Evolutionary conservation across 768 basidiomycete genomes (phyloP).

Genomic region (Russula abietina): DNA sequence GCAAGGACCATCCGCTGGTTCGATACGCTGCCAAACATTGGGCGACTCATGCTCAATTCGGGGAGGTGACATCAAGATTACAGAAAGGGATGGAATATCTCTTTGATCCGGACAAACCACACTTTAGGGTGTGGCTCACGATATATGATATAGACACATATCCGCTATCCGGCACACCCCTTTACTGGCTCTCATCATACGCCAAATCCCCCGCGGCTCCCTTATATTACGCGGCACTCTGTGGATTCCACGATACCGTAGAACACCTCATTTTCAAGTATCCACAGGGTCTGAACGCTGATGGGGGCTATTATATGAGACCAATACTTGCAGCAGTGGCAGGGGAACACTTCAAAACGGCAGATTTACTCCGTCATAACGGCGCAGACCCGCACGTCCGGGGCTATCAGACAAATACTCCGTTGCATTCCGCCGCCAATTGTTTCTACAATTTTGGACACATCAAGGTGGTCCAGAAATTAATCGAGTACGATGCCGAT

Average conservation of each 20-base stretch:
- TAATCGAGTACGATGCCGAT: neutral
- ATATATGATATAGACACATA: too few species aligned
- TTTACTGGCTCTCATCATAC: too few species aligned
- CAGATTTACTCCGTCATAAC: neutral
- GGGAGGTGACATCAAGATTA: too few species aligned
- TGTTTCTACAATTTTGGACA: neutral
- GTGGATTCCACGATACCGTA: neutral
- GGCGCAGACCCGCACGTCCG: neutral
- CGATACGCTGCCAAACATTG: too few species aligned
- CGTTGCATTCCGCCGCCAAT: neutral
- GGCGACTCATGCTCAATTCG: too few species aligned
- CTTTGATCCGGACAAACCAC: too few species aligned
- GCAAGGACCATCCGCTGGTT: too few species aligned
- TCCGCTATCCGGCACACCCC: too few species aligned
- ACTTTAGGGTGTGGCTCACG: too few species aligned
- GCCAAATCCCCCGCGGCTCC: too few species aligned
- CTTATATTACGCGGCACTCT: neutral
- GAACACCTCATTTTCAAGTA: neutral
- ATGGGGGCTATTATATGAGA: neutral
- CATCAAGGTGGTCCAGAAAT: too few species aligned
- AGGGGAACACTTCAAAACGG: neutral
- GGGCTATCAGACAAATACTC: neutral
- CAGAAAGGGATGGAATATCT: too few species aligned
- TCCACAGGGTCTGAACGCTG: neutral
- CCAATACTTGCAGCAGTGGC: neutral